Evolutionary conservation across 495 filamentous ascomycete species (phyloP), one percentile per base, ranked within the genome.

Genomic region (Penicilliopsis zonata): DNA sequence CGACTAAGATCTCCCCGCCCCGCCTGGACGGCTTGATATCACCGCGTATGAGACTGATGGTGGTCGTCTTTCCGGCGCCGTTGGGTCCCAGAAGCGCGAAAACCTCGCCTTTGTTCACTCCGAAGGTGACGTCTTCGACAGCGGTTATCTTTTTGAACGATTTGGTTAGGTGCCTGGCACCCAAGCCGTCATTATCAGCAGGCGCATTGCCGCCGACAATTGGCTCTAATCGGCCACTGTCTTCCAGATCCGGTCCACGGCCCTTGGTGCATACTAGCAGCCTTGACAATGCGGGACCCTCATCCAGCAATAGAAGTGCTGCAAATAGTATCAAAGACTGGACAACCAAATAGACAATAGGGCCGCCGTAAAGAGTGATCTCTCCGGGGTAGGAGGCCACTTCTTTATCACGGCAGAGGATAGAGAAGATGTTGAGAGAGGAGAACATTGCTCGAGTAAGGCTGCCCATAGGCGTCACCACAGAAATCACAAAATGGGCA

Each of bases 1-100:
- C 81, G 32, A 93, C 75, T 17, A 80, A 72, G 23, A 93, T 70
- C 31, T 86, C 78, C 34, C 79, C 78, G 19, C 57, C 55, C 34
- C 60, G 57, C 20, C 54, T 49, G 26, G 65, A 63, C 0, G 84
- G 82, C 18, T 71, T 68, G 31, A 86, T 65, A 42, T 93, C 85
- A n/a, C 84, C 86, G 35, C 86, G 71, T 51, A 94, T 81, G 22
- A 92, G 60, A 12, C 70, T 77, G 53, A 94, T 87, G 5, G 78
- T 88, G 3, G 83, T 90, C 3, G 74, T 79, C 46, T 94, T 94
- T 29, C 86, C 86, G 1, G 86, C 86, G 15, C 84, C 86, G 49
- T 94, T 94, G 13, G 85, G 83, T 4, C 86, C 86, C 4, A 94
- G 70, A 1, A 92, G 69, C 2, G 84, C 83, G 51, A 92, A 92